Evolutionary conservation across 495 filamentous ascomycete genomes (phyloP), one percentile per base, ranked within the genome.

Genomic region (Talaromyces trachyspermus): DNA sequence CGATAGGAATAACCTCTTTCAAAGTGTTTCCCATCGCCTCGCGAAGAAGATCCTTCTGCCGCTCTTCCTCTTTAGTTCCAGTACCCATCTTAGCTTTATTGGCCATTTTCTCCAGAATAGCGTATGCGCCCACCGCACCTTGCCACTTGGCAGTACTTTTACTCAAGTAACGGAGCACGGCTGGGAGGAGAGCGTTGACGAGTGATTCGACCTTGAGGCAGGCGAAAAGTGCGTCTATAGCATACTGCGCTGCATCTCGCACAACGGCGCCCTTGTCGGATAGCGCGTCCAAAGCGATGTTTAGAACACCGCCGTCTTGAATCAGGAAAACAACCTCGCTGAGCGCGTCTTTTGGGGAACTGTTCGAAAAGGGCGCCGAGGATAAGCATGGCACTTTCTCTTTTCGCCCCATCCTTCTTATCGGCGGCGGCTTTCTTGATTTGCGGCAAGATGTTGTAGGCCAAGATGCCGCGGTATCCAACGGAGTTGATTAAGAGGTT

Each of bases 301-400:
- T 54, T 10, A 97, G 65, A 30, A 94, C 63, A 18, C 81, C 83
- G 45, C 82, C 84, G 64, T 94, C 83, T 56, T 92, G 81, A 11
- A 88, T 55, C 18, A 96, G 67, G 56, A 97, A 85, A 19, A 87
- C 65, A 20, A 85, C 76, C 65, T 97, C 94, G 62, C 79, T 88
- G 44, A 88, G 65, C 15, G 79, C 84, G 54, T 91, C 85, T 40
- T 80, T 78, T 9, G 18, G 89, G 87, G 61, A 96, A 85, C 14
- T 81, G 81, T 69, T 99, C 92, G 56, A 95, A 89, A 12, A 99
- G 61, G 45, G 92, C 92, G 43, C 92, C 94, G 36, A 96, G 77
- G 43, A 95, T 83, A 57, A 95, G 89, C 81, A 97, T 94, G 41
- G 91, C 86, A 60, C 92, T 88, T 66, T 97, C 92, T 48, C 94